These are phyloP conservation scores for Coniosporium apollinis DNA, from an alignment of 495 filamentous ascomycete species.

Conservation along the genomic window DNA sequence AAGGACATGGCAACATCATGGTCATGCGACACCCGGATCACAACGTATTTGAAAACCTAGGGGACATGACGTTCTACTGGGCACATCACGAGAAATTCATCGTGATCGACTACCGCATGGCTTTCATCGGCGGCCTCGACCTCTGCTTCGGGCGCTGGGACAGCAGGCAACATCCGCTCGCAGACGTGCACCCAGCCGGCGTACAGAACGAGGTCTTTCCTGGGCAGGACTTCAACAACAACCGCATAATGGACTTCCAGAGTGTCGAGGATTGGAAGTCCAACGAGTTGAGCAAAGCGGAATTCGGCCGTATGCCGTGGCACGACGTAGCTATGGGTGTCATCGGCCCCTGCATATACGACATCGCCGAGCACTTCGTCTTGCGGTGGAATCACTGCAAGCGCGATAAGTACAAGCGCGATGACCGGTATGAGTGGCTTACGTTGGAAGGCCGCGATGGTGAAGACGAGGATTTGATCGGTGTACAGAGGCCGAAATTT, in stretches of 20 bases:
- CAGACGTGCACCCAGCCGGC: slow-evolving; percentile 75
- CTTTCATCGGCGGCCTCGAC: slow-evolving; percentile 86
- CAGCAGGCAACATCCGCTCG: slow-evolving; percentile 60
- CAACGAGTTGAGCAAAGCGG: slow-evolving; percentile 82
- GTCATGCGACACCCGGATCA: slow-evolving; percentile 92
- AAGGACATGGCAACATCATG: slow-evolving; percentile 70
- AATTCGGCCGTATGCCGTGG: slow-evolving; percentile 94
- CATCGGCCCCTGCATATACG: slow-evolving; percentile 75
- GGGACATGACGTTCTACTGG: slow-evolving; percentile 98
- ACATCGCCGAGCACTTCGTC: slow-evolving; percentile 93
- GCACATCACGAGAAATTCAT: slow-evolving; percentile 96
- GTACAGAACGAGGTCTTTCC: slow-evolving; percentile 80
- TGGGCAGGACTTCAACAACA: slow-evolving; percentile 85
- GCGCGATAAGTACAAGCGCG: slow-evolving; percentile 92
- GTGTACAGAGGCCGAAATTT: slow-evolving; percentile 69
- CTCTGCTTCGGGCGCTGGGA: slow-evolving; percentile 97
- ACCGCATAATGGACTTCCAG: slow-evolving; percentile 90
- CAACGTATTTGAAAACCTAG: slow-evolving; percentile 81
- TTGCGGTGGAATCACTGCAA: slow-evolving; percentile 95
- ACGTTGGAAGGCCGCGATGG: slow-evolving; percentile 62
- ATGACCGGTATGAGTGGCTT: slow-evolving; percentile 65
- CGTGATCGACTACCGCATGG: slow-evolving; percentile 76
- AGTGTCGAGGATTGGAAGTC: slow-evolving; percentile 80
- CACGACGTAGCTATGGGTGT: slow-evolving; percentile 88
- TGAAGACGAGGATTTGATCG: slow-evolving; percentile 65